Evolutionary conservation across 768 basidiomycete species (phyloP).

Genomic region (Russula earlei): DNA sequence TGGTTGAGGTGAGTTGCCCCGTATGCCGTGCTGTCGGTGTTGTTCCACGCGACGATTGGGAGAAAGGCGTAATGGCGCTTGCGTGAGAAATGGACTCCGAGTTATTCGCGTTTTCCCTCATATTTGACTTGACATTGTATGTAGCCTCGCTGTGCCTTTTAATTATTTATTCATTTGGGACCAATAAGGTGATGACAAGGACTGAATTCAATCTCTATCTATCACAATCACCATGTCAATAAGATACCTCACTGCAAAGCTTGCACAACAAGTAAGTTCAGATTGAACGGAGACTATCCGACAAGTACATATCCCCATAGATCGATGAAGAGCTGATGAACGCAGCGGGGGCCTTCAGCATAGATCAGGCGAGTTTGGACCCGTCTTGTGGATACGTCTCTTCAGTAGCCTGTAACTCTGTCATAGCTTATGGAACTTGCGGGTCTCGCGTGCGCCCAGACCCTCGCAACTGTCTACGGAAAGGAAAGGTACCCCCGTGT

Average conservation of each 20-base stretch:
- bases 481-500: constrained; percentile 63
- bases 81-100: neutral
- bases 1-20: constrained; percentile 65
- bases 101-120: neutral
- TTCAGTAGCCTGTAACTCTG: neutral
- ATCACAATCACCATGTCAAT: constrained; percentile 23
- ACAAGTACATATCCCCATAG: constrained; percentile 30
- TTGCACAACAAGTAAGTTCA: constrained; percentile 57
- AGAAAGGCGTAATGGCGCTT: constrained; percentile 32
- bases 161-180: too few species aligned
- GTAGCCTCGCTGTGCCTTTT: neutral
- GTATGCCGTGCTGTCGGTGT: constrained; percentile 58
- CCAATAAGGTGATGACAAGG: too few species aligned
- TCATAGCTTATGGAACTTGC: constrained; percentile 90
- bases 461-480: constrained; percentile 67
- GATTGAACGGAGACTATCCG: neutral
- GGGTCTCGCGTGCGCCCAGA: constrained; percentile 87
- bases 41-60: constrained; percentile 55
- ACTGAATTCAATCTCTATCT: too few species aligned
- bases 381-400: neutral
- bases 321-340: constrained; percentile 96
- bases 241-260: constrained; percentile 21
- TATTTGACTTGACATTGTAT: too few species aligned
- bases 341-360: constrained; percentile 77
- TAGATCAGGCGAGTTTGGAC: constrained; percentile 63